Percentiles rank a stretch among this genome's conserved stretches.
phyloP scores from a whole-genome alignment of 495 filamentous ascomycete genomes.

The Penicillium odoratum region DNA sequence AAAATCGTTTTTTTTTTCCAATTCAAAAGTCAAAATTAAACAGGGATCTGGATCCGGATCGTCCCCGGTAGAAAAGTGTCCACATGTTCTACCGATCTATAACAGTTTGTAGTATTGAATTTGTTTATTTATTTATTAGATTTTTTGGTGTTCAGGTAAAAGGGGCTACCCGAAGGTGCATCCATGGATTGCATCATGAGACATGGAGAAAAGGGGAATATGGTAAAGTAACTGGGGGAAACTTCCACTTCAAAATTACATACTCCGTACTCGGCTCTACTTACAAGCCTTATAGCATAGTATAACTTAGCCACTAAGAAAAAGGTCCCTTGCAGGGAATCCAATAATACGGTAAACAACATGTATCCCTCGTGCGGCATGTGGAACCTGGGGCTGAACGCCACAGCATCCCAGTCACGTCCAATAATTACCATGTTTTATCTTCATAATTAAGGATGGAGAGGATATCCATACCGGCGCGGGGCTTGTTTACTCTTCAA shows the following conservation, averaged over 20 bases:
- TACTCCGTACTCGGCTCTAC: too few species aligned
- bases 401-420: conserved; percentile 21
- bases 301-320: too few species aligned
- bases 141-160: conserved; percentile 7
- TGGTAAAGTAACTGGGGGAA: not conserved
- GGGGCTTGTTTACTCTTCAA: not conserved
- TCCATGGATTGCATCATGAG: conserved; percentile 19
- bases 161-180: conserved; percentile 19
- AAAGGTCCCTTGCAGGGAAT: conserved; percentile 15
- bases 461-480: conserved; percentile 1
- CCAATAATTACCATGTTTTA: conserved; percentile 2
- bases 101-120: not conserved
- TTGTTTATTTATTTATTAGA: not conserved
- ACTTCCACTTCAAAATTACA: not conserved
- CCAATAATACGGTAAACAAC: conserved; percentile 4
- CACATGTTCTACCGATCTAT: conserved; percentile 21
- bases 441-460: not conserved
- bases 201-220: not conserved
- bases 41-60: conserved; percentile 36
- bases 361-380: conserved; percentile 15
- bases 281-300: too few species aligned
- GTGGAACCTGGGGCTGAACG: conserved; percentile 30
- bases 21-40: conserved; percentile 1
- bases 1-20: not conserved
- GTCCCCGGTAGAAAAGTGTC: conserved; percentile 15